Evolutionary conservation across 129 eudicot genomes (phyloP), one percentile per base, ranked within the genome.

Genomic region (Cynara cardunculus): DNA sequence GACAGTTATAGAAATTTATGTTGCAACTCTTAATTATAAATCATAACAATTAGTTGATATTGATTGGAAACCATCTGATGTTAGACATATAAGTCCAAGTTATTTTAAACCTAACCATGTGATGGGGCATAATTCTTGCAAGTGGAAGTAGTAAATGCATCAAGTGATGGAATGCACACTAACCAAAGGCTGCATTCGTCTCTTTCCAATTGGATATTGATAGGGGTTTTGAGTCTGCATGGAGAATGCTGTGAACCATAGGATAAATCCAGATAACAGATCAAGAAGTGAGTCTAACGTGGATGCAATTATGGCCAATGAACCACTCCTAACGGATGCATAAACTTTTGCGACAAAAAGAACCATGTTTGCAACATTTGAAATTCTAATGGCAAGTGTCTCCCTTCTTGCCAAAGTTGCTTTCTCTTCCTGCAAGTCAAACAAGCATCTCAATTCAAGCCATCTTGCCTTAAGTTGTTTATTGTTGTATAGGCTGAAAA

Each of bases 171-270:
- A 32, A 30, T 53, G 81, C 24, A 72, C 12, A 89, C 97, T 88
- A 71, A 92, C 97, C 95, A 92, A 79, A 69, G 97, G 97, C 85
- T 92, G 97, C 97, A 92, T 92, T 25, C 97, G 86, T 75, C 86
- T 90, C 87, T 92, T 92, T 39, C 97, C 97, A 61, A 92, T 90
- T 21, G 97, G 97, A 86, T 92, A 92, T 53, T 82, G 95, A 80
- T 92, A 92, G 2, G 97, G 97, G 34, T 92, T 92, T 61, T 86
- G 87, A 26, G 86, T 83, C 76, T 91, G 90, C 97, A 92, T 92
- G 41, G 97, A 90, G 81, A 92, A 92, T 18, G 97, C 95, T 18
- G 97, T 92, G 69, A 92, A 92, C 97, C 97, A 92, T 53, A 92
- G 82, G 80, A 92, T 92, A 84, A 92, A 90, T 13, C 97, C 97